phyloP scores from a whole-genome alignment of 345 rosid species.

The Capsella bursapastoris region DNA sequence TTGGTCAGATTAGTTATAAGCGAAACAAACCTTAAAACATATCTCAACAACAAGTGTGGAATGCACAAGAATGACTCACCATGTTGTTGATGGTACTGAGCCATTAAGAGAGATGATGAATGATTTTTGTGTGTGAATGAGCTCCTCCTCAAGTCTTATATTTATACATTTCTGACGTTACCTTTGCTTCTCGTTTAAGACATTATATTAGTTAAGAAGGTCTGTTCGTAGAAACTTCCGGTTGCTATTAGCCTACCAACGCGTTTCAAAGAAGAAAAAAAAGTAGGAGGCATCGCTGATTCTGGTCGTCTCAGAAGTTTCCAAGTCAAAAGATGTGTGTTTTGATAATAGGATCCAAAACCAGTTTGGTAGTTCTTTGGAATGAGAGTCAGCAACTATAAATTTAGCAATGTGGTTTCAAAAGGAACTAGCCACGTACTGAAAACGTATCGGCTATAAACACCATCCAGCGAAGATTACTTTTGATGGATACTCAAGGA shows the following conservation, averaged over 20 bases:
- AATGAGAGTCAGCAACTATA: too few relatives aligned
- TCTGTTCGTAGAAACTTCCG: constrained; percentile 10
- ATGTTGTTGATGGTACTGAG: constrained; percentile 14
- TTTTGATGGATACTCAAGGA: too few relatives aligned
- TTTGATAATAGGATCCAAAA: too few relatives aligned
- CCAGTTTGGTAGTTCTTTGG: too few relatives aligned
- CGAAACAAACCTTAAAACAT: not conserved
- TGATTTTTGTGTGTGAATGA: not conserved
- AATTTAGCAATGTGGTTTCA: too few relatives aligned
- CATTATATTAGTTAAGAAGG: not conserved
- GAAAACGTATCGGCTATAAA: too few relatives aligned
- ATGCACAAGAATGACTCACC: constrained; percentile 10
- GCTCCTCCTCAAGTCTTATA: not conserved
- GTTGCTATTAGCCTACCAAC: not conserved
- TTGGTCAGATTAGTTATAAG: not conserved
- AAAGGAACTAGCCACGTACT: too few relatives aligned
- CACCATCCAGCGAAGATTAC: too few relatives aligned
- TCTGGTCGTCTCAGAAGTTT: constrained; percentile 3
- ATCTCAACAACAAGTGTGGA: not conserved
- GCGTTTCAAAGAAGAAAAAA: not conserved
- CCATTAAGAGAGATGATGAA: constrained; percentile 3
- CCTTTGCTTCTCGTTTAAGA: too few relatives aligned
- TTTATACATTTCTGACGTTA: constrained; percentile 8
- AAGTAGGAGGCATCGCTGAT: not conserved
- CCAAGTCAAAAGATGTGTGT: not conserved